phyloP scores from a whole-genome alignment of 2,329 filamentous ascomycete species.

The Chrysosporium keratinophilum region DNA sequence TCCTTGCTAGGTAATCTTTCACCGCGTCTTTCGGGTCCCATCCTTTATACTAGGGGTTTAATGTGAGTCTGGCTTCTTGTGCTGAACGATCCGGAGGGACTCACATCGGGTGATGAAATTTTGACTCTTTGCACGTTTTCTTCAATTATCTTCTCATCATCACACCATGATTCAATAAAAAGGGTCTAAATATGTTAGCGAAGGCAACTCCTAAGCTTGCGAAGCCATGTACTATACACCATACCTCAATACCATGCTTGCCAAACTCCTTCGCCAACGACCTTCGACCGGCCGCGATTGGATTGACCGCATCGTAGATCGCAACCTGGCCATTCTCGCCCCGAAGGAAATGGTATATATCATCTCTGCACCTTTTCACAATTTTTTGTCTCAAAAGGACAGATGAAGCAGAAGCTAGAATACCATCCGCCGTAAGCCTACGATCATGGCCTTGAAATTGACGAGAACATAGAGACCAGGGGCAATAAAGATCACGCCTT shows the following conservation, averaged over 20 bases:
- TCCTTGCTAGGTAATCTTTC: slow-evolving; percentile 78
- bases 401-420: slow-evolving; percentile 63
- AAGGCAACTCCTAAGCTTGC: neutral
- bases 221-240: slow-evolving; percentile 10
- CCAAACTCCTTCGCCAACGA: slow-evolving; percentile 89
- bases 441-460: neutral
- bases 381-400: slow-evolving; percentile 96
- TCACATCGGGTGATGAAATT: slow-evolving; percentile 87
- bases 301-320: slow-evolving; percentile 97
- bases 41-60: slow-evolving; percentile 56
- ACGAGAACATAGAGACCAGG: neutral
- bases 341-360: slow-evolving; percentile 92
- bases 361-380: slow-evolving; percentile 89
- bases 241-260: slow-evolving; percentile 88
- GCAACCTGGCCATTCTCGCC: slow-evolving; percentile 97
- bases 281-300: slow-evolving; percentile 67
- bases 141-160: slow-evolving; percentile 83
- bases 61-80: neutral
- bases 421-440: slow-evolving; percentile 16
- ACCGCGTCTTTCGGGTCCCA: slow-evolving; percentile 92
- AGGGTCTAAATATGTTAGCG: slow-evolving; percentile 52
- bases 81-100: slow-evolving; percentile 23
- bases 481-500: neutral
- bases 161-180: slow-evolving; percentile 92
- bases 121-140: slow-evolving; percentile 97